Evolutionary conservation across 306 rosid species (phyloP).

Genomic region (Bauhinia variegata): DNA sequence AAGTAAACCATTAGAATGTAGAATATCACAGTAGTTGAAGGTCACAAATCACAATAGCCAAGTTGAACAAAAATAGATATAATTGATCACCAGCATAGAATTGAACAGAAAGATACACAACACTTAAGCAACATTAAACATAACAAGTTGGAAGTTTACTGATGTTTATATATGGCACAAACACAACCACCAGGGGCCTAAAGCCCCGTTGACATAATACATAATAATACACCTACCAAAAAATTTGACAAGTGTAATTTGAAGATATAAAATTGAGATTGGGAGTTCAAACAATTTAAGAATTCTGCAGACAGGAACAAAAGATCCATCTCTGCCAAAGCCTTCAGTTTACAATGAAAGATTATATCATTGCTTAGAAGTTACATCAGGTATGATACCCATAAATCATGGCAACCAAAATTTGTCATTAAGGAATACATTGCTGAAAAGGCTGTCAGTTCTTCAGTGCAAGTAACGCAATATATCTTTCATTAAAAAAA

Average conservation of each 20-base stretch:
- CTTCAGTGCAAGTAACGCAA: background rate
- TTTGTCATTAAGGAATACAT: background rate
- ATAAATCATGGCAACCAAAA: background rate
- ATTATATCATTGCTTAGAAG: background rate
- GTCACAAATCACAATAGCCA: conserved; percentile 34
- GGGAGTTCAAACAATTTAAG: background rate
- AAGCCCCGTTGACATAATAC: background rate
- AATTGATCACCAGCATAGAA: conserved; percentile 1
- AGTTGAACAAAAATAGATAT: conserved; percentile 5
- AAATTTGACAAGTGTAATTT: background rate
- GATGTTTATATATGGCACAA: background rate
- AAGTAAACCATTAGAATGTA: conserved; percentile 27
- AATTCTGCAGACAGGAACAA: background rate
- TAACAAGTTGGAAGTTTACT: background rate
- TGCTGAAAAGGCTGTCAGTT: background rate
- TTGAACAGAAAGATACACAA: conserved; percentile 2
- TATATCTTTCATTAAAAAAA: background rate
- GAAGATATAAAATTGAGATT: background rate
- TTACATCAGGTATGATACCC: background rate
- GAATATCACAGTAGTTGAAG: conserved; percentile 19
- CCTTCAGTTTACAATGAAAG: background rate
- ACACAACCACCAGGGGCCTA: background rate
- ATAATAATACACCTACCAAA: background rate
- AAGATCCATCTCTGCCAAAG: background rate
- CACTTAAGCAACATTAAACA: background rate